phyloP scores from a whole-genome alignment of 2,329 filamentous ascomycete genomes.

The Talaromyces sp. region DNA sequence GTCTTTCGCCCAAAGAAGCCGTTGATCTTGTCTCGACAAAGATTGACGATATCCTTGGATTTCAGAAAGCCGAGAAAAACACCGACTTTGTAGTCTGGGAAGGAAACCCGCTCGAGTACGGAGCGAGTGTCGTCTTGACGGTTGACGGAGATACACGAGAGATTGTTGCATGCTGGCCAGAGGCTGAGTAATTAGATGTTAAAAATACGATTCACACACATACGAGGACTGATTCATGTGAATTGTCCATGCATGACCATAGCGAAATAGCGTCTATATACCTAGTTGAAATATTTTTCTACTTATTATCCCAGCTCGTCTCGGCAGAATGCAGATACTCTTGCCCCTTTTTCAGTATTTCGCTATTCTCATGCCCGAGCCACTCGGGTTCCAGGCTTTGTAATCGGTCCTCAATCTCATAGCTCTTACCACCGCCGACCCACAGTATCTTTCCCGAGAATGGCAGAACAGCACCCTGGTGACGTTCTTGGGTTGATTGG shows the following conservation, averaged over 20 bases:
- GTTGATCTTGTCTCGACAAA: slow-evolving; percentile 36
- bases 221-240: neutral
- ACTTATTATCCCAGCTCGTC: slow-evolving; percentile 10
- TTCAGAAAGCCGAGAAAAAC: slow-evolving; percentile 21
- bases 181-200: neutral
- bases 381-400: slow-evolving; percentile 17
- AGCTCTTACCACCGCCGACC: slow-evolving; percentile 18
- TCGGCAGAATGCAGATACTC: slow-evolving; percentile 6
- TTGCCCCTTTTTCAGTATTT: slow-evolving; percentile 8
- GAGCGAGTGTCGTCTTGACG: slow-evolving; percentile 9
- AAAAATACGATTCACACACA: neutral
- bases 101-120: slow-evolving; percentile 33
- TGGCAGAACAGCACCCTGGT: slow-evolving; percentile 12
- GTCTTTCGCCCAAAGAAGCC: slow-evolving; percentile 16
- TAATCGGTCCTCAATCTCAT: slow-evolving; percentile 20
- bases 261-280: neutral
- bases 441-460: slow-evolving; percentile 20
- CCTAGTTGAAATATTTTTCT: neutral
- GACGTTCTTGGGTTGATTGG: slow-evolving; percentile 7
- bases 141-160: slow-evolving; percentile 8
- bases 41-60: slow-evolving; percentile 36
- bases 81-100: slow-evolving; percentile 41
- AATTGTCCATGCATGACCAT: neutral
- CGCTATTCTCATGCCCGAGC: slow-evolving; percentile 30
- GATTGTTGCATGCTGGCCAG: slow-evolving; percentile 10